Percentiles rank a stretch among this genome's conserved stretches.
phyloP scores from a whole-genome alignment of 306 rosid species.

The Psophocarpus tetragonolobus region DNA sequence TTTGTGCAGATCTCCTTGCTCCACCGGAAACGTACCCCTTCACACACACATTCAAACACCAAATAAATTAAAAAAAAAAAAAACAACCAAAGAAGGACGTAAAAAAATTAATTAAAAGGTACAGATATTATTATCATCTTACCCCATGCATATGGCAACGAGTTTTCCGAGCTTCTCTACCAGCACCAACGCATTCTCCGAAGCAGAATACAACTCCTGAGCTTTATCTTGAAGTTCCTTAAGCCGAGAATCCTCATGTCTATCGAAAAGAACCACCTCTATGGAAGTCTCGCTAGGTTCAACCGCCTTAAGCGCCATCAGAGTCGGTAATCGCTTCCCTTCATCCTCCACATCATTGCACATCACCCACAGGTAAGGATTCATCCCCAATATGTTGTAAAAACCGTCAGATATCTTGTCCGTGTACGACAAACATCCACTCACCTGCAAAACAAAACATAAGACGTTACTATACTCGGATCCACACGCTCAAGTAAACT shows the following conservation, averaged over 20 bases:
- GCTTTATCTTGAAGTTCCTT: constrained; percentile 90
- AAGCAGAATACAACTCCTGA: constrained; percentile 68
- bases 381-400: constrained; percentile 94
- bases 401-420: constrained; percentile 94
- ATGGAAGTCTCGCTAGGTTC: constrained; percentile 69
- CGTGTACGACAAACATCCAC: constrained; percentile 90
- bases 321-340: constrained; percentile 68
- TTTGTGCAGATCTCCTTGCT: constrained; percentile 79
- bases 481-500: background rate
- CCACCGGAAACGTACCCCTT: constrained; percentile 86
- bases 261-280: constrained; percentile 83
- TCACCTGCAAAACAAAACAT: constrained; percentile 58
- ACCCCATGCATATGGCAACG: constrained; percentile 95
- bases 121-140: constrained; percentile 29
- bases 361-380: constrained; percentile 92
- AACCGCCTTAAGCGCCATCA: constrained; percentile 73
- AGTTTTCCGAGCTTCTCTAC: constrained; percentile 91
- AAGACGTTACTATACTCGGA: background rate
- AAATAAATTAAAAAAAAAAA: background rate
- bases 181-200: constrained; percentile 69
- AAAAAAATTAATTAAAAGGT: background rate
- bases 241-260: constrained; percentile 68
- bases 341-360: constrained; percentile 81
- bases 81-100: background rate
- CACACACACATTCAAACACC: constrained; percentile 23